These are phyloP conservation scores for Talaromyces sp. DNA, from an alignment of 2,329 filamentous ascomycete species.

Conservation along the genomic window DNA sequence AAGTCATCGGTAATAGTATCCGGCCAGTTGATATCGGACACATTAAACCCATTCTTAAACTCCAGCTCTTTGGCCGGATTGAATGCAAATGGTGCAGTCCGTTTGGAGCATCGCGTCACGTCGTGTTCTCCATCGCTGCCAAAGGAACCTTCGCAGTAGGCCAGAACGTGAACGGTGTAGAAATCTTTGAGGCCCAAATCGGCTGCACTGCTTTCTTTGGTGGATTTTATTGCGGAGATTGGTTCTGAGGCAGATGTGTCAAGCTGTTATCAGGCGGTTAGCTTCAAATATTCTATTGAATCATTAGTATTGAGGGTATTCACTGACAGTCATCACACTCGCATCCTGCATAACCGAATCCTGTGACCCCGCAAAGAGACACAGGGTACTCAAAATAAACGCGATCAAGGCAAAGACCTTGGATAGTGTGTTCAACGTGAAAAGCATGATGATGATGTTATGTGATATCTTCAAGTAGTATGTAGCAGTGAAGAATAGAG, in stretches of 20 bases:
- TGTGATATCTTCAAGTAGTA: neutral
- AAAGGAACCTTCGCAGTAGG: constrained; percentile 51
- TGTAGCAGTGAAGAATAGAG: neutral
- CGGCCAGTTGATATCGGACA: constrained; percentile 54
- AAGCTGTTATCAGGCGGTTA: constrained; percentile 33
- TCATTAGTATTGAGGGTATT: neutral
- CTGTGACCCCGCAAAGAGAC: constrained; percentile 57
- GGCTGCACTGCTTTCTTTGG: constrained; percentile 34
- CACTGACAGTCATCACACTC: constrained; percentile 51
- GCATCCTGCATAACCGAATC: constrained; percentile 53
- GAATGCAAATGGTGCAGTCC: constrained; percentile 53
- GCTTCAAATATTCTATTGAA: constrained; percentile 1
- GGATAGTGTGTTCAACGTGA: constrained; percentile 38
- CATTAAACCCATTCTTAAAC: constrained; percentile 44
- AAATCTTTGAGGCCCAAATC: constrained; percentile 54
- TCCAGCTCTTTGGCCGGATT: constrained; percentile 49
- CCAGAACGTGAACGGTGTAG: constrained; percentile 57
- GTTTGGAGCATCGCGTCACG: constrained; percentile 52
- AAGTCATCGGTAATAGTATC: constrained; percentile 51
- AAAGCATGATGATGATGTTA: constrained; percentile 2
- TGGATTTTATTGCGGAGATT: constrained; percentile 22
- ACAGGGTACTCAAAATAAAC: constrained; percentile 55
- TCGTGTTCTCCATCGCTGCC: constrained; percentile 29
- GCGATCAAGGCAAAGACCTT: constrained; percentile 48
- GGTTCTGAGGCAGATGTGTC: constrained; percentile 54